Percentiles rank a stretch among this genome's conserved stretches.
Evolutionary conservation across 2,329 filamentous ascomycete species (phyloP).

Genomic region (Colletotrichum sp.): DNA sequence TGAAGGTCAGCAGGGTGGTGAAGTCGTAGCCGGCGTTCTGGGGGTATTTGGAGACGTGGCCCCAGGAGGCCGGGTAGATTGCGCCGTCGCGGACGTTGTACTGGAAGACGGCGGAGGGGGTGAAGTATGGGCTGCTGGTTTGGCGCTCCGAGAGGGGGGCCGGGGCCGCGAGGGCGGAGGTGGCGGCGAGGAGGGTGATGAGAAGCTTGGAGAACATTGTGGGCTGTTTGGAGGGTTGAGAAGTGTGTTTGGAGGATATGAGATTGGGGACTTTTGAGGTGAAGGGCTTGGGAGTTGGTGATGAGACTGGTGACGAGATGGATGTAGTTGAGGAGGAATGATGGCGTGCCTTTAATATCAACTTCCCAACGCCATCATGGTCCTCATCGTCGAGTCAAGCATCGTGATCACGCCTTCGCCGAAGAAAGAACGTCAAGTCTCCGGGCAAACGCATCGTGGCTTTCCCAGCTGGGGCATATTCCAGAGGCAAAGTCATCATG

Average conservation of each 20-base stretch:
- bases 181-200: constrained; percentile 23
- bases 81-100: constrained; percentile 29
- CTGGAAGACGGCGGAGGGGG: constrained; percentile 25
- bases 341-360: background rate
- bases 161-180: constrained; percentile 24
- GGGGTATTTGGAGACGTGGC: constrained; percentile 25
- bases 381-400: background rate
- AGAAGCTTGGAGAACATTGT: constrained; percentile 29
- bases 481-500: background rate
- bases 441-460: background rate
- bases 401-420: background rate
- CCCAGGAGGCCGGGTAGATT: constrained; percentile 19
- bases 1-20: constrained; percentile 33
- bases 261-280: background rate
- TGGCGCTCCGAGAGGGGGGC: constrained; percentile 24
- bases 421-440: background rate
- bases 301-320: background rate
- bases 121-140: constrained; percentile 20
- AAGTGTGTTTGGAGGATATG: background rate
- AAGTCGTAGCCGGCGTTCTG: constrained; percentile 29
- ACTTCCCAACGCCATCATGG: background rate
- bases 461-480: background rate
- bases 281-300: background rate
- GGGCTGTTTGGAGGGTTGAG: background rate
- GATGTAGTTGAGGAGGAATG: background rate